Conservation (phyloP, 768 basidiomycete genomes). For the Imleria badia region DNA sequence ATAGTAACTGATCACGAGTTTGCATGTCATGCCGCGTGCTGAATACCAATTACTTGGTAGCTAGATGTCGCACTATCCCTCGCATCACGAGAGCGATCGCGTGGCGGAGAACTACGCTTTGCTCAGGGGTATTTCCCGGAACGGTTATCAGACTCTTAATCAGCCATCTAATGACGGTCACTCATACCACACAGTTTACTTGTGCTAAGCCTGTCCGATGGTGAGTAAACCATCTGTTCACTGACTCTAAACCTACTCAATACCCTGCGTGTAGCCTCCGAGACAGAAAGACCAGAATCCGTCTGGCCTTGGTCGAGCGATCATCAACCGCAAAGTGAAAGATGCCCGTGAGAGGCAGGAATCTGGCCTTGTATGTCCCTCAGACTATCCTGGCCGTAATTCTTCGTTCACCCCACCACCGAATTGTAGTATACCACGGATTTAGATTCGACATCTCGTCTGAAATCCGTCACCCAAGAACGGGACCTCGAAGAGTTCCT, state of each 20-base stretch:
- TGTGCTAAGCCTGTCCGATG: conserved; percentile 6
- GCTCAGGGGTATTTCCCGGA: conserved; percentile 12
- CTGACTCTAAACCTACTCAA: background rate
- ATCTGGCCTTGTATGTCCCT: conserved; percentile 59
- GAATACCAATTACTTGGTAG: no score
- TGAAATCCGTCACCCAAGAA: conserved; percentile 95
- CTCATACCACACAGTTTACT: background rate
- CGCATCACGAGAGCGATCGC: no score
- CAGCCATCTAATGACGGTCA: conserved; percentile 10
- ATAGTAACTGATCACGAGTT: background rate
- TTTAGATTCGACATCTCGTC: conserved; percentile 58
- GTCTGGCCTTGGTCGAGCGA: conserved; percentile 89
- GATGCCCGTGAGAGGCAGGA: conserved; percentile 35
- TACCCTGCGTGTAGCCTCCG: conserved; percentile 41
- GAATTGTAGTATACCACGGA: conserved; percentile 66
- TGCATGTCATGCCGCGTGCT: background rate
- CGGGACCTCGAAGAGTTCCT: conserved; percentile 94
- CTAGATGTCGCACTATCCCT: no score
- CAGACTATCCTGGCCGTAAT: background rate
- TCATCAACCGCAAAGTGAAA: conserved; percentile 82
- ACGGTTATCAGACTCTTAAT: conserved; percentile 12
- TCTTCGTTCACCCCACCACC: conserved; percentile 26
- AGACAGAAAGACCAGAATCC: conserved; percentile 63
- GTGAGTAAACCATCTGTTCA: conserved; percentile 1
- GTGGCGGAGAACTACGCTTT: no score